phyloP scores from a whole-genome alignment of 2,329 filamentous ascomycete genomes.

The Dactylella cylindrospora region DNA sequence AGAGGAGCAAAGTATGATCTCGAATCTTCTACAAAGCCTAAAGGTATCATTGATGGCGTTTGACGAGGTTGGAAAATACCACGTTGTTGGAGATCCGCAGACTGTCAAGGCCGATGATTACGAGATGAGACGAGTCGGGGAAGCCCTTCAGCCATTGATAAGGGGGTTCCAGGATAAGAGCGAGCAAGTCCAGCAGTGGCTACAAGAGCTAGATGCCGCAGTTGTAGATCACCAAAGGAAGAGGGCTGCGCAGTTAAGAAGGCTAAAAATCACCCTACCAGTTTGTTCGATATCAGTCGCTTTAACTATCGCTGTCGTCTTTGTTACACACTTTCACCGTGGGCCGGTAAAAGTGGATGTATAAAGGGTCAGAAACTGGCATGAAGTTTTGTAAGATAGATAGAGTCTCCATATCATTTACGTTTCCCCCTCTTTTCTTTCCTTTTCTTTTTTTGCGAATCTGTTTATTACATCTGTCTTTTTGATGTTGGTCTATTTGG shows the following conservation, averaged over 20 bases:
- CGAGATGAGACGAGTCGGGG: background rate
- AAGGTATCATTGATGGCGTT: constrained; percentile 23
- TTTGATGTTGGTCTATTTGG: no score
- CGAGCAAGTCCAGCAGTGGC: constrained; percentile 35
- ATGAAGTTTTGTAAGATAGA: no score
- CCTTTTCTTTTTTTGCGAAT: no score
- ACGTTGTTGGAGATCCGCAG: no score
- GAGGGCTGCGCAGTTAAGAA: constrained; percentile 22
- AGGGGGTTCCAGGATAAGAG: constrained; percentile 25
- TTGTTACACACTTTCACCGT: constrained; percentile 10
- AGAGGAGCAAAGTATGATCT: constrained; percentile 15
- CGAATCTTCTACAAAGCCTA: constrained; percentile 24
- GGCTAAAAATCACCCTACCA: constrained; percentile 22
- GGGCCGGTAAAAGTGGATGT: no score
- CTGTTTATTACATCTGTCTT: no score
- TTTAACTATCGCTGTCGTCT: constrained; percentile 20
- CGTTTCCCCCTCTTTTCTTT: no score
- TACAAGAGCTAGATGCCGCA: constrained; percentile 24
- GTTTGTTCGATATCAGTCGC: constrained; percentile 33
- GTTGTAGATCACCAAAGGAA: constrained; percentile 27
- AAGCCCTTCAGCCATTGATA: constrained; percentile 16
- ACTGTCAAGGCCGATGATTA: background rate
- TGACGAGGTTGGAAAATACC: no score
- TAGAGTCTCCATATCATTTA: no score
- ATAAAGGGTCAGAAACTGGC: no score